phyloP scores from a whole-genome alignment of 2,329 filamentous ascomycete species.

The Diplodia corticola region DNA sequence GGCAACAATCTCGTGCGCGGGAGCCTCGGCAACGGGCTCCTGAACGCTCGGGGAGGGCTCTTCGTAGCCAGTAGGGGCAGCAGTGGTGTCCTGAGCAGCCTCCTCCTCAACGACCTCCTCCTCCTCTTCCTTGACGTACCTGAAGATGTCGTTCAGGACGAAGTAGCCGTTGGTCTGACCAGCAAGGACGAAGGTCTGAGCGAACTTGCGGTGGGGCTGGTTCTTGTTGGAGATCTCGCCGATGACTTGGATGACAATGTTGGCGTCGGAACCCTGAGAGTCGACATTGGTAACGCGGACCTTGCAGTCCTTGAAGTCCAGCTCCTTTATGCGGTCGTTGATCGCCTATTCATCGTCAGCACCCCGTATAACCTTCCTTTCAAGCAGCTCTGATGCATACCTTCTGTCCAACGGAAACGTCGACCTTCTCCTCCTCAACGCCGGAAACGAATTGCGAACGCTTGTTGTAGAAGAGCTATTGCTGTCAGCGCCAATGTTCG shows the following conservation, averaged over 20 bases:
- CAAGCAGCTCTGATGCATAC: conserved; percentile 54
- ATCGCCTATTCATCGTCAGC: conserved; percentile 63
- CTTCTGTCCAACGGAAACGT: conserved; percentile 82
- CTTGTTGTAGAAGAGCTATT: conserved; percentile 85
- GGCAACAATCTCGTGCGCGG: conserved; percentile 40
- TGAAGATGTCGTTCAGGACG: conserved; percentile 96
- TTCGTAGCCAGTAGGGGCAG: conserved; percentile 39
- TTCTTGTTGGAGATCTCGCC: conserved; percentile 96
- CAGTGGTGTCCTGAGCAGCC: conserved; percentile 33
- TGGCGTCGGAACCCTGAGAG: conserved; percentile 86
- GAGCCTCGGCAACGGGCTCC: conserved; percentile 34
- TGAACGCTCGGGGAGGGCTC: conserved; percentile 44
- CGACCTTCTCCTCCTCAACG: conserved; percentile 82
- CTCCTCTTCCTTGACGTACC: conserved; percentile 82
- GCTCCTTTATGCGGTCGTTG: conserved; percentile 87
- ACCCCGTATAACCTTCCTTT: background rate
- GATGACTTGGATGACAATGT: conserved; percentile 97
- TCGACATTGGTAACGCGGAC: conserved; percentile 98
- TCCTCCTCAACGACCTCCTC: conserved; percentile 62
- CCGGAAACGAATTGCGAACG: conserved; percentile 93
- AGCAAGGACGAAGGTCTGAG: conserved; percentile 95
- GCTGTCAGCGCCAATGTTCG: conserved; percentile 28
- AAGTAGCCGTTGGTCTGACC: conserved; percentile 97
- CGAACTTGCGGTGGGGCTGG: conserved; percentile 89
- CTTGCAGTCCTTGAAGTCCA: conserved; percentile 97